These are phyloP conservation scores for Mangifera indica DNA, from an alignment of 345 rosid species.

Conservation along the genomic window DNA sequence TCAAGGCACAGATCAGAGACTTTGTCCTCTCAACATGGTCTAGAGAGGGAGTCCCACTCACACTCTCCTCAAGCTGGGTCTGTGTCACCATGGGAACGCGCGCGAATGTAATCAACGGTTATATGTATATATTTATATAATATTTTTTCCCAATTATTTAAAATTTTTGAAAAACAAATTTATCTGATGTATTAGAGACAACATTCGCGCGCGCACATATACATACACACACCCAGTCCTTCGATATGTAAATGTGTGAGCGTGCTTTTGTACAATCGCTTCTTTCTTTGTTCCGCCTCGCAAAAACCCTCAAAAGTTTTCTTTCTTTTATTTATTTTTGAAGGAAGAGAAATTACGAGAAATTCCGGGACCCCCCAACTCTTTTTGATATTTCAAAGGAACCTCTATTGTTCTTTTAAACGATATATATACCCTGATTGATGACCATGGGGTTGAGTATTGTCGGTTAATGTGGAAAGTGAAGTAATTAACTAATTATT, in stretches of 20 bases:
- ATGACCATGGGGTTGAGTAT: too few species aligned
- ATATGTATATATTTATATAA: neutral
- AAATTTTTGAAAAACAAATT: conserved; percentile 10
- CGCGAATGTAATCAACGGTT: conserved; percentile 44
- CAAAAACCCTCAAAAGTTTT: conserved; percentile 13
- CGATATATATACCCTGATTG: neutral
- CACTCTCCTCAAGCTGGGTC: conserved; percentile 39
- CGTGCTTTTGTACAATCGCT: conserved; percentile 11
- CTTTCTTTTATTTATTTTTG: neutral
- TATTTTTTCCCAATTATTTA: neutral
- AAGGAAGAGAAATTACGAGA: neutral
- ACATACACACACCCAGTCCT: neutral
- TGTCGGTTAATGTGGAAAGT: too few species aligned
- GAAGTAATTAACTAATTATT: too few species aligned
- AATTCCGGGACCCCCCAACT: neutral
- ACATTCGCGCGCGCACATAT: neutral
- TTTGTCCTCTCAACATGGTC: conserved; percentile 55
- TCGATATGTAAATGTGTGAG: conserved; percentile 7
- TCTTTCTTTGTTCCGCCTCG: conserved; percentile 6
- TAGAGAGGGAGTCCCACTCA: conserved; percentile 23
- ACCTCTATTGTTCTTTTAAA: neutral
- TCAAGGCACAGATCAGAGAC: conserved; percentile 80
- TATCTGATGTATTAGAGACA: conserved; percentile 19
- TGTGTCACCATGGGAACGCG: conserved; percentile 63
- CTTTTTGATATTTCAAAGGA: too few species aligned